These are phyloP conservation scores for Chytriomyces hyalinus DNA, from an alignment of 192 early-diverging fungal species.

Conservation along the genomic window DNA sequence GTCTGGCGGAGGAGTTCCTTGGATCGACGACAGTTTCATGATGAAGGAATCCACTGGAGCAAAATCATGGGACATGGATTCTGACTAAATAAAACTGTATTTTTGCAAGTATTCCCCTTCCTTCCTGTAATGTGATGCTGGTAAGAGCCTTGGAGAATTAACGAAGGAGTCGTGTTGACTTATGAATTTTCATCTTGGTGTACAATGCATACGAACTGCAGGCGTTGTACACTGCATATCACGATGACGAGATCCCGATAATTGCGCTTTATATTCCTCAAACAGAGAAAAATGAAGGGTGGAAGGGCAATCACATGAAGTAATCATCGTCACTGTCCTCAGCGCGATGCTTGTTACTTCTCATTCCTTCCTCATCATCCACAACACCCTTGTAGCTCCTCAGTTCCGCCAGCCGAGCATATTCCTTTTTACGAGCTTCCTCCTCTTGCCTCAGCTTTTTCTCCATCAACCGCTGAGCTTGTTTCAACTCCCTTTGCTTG, in stretches of 20 bases:
- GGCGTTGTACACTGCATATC: no score
- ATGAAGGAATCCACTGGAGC: neutral
- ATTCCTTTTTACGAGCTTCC: constrained; percentile 46
- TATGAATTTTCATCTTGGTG: no score
- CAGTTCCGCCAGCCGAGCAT: constrained; percentile 44
- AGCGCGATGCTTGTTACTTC: constrained; percentile 32
- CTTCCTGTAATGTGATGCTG: no score
- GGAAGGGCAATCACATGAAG: constrained; percentile 49
- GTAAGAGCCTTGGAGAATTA: no score
- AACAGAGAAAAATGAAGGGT: no score
- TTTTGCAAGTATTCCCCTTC: neutral
- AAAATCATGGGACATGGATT: constrained; percentile 25
- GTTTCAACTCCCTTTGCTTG: constrained; percentile 50
- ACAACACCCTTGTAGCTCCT: constrained; percentile 51
- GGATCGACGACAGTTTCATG: constrained; percentile 29
- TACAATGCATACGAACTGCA: no score
- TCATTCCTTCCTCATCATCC: constrained; percentile 44
- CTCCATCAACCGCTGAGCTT: constrained; percentile 42
- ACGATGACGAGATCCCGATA: no score
- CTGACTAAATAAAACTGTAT: neutral
- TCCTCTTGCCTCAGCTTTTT: constrained; percentile 52
- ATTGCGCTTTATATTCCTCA: no score
- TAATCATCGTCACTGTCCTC: constrained; percentile 44
- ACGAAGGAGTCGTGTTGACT: no score
- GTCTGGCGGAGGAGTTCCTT: constrained; percentile 12